These are phyloP conservation scores for Bipolaris sorokiniana DNA, from an alignment of 2,329 filamentous ascomycete species.

Conservation along the genomic window DNA sequence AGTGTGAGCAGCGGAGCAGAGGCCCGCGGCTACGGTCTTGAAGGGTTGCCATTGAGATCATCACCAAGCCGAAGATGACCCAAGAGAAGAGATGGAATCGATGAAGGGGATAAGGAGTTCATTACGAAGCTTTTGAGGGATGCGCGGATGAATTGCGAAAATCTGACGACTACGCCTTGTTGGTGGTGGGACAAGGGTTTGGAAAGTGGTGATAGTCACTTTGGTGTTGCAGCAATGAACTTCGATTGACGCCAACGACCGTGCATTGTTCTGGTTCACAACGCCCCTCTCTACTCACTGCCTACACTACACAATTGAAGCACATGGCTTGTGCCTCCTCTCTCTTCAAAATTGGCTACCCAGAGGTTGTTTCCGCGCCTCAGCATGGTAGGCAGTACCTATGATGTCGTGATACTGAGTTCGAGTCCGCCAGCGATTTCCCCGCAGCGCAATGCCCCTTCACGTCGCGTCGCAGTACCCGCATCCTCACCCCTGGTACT, in stretches of 20 bases:
- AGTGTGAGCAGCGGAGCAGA: neutral
- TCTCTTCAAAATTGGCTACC: constrained; percentile 8
- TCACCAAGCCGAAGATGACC: neutral
- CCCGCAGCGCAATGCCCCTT: constrained; percentile 24
- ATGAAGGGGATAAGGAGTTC: neutral
- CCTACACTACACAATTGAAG: neutral
- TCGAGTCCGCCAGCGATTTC: constrained; percentile 42
- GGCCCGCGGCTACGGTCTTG: neutral
- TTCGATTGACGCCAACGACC: constrained; percentile 6
- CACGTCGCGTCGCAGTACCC: constrained; percentile 41
- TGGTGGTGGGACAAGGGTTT: constrained; percentile 8
- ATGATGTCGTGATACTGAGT: constrained; percentile 38
- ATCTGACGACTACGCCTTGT: neutral
- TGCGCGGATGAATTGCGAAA: neutral
- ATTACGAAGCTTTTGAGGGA: neutral
- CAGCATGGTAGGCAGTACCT: constrained; percentile 35
- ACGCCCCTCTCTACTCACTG: neutral
- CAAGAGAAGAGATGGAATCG: neutral
- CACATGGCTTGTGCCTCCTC: constrained; percentile 7
- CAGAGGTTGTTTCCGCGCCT: constrained; percentile 18
- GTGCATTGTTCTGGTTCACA: constrained; percentile 10
- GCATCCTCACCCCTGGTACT: constrained; percentile 30
- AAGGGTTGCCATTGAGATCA: neutral
- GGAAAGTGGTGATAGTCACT: constrained; percentile 7
- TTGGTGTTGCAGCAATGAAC: constrained; percentile 14